phyloP scores from a whole-genome alignment of 2,329 filamentous ascomycete species.

The Emergomyces pasteurianus region DNA sequence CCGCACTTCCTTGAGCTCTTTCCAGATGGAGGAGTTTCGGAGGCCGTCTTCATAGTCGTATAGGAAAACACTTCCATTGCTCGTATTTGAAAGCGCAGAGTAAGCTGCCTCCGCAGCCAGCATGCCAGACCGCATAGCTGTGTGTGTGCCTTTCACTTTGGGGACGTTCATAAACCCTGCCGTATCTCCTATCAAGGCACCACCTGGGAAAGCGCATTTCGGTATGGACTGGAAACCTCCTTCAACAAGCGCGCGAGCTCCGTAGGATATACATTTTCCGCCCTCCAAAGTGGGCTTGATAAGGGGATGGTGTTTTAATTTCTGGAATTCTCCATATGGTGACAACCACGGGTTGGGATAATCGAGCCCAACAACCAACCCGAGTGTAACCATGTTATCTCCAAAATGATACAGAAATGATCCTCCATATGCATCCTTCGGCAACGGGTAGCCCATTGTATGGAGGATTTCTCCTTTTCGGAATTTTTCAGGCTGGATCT shows the following conservation, averaged over 20 bases:
- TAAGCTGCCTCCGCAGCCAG: slow-evolving; percentile 85
- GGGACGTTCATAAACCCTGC: slow-evolving; percentile 95
- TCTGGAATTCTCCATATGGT: slow-evolving; percentile 93
- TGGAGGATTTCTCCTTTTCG: slow-evolving; percentile 74
- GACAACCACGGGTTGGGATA: slow-evolving; percentile 95
- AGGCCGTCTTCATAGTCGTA: slow-evolving; percentile 89
- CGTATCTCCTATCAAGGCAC: slow-evolving; percentile 88
- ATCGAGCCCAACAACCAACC: slow-evolving; percentile 84
- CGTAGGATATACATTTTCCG: slow-evolving; percentile 95
- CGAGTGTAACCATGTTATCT: slow-evolving; percentile 87
- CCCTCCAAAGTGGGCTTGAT: slow-evolving; percentile 81
- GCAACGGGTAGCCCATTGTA: slow-evolving; percentile 83
- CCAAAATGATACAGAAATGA: slow-evolving; percentile 99
- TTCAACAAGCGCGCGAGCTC: slow-evolving; percentile 79
- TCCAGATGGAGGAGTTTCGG: slow-evolving; percentile 79
- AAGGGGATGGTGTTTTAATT: slow-evolving; percentile 94
- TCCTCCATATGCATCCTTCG: slow-evolving; percentile 83
- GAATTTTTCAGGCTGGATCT: slow-evolving; percentile 87
- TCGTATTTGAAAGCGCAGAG: slow-evolving; percentile 50
- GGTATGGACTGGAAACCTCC: slow-evolving; percentile 97
- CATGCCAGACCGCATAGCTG: slow-evolving; percentile 96
- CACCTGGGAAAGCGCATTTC: slow-evolving; percentile 91
- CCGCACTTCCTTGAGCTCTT: slow-evolving; percentile 84
- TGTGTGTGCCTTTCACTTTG: slow-evolving; percentile 97
- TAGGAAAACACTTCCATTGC: slow-evolving; percentile 68